Percentiles rank a stretch among this genome's conserved stretches.
Conservation (phyloP, 2,329 filamentous ascomycete species). For the Blastomyces gilchristii region DNA sequence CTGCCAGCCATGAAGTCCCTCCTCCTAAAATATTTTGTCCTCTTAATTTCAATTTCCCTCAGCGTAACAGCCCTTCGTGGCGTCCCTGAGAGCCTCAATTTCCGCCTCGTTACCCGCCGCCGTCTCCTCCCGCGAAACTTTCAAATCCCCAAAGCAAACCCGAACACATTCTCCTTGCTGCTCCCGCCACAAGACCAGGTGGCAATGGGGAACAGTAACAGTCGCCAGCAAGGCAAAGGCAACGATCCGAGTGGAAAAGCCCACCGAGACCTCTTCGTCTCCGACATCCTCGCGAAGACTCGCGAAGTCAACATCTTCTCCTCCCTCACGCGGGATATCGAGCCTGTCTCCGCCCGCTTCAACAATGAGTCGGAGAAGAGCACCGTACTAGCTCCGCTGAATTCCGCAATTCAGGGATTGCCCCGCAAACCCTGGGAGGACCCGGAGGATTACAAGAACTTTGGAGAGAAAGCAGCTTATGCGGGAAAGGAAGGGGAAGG, state of each 20-base stretch:
- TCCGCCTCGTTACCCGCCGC: background rate
- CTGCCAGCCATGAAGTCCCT: background rate
- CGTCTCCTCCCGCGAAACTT: slow-evolving; percentile 4
- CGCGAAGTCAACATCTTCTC: slow-evolving; percentile 76
- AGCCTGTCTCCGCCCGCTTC: slow-evolving; percentile 19
- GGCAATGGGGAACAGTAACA: slow-evolving; percentile 2
- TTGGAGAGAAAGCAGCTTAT: slow-evolving; percentile 59
- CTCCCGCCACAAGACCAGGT: background rate
- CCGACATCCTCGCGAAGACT: slow-evolving; percentile 72
- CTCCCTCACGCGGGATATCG: slow-evolving; percentile 52
- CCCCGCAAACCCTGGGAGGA: slow-evolving; percentile 67
- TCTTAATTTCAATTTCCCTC: background rate
- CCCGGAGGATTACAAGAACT: slow-evolving; percentile 56
- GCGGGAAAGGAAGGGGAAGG: slow-evolving; percentile 60
- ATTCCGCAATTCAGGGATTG: slow-evolving; percentile 64
- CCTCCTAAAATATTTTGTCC: background rate
- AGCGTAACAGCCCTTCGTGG: background rate
- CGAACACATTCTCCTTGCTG: background rate
- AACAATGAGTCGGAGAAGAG: slow-evolving; percentile 52
- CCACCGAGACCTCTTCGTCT: slow-evolving; percentile 35
- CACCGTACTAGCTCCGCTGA: slow-evolving; percentile 81
- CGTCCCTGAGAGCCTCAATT: background rate
- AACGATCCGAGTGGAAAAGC: slow-evolving; percentile 2
- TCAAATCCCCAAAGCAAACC: background rate
- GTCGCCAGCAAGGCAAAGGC: background rate